These are phyloP conservation scores for Capronia epimyces DNA, from an alignment of 2,329 filamentous ascomycete species.

Conservation along the genomic window DNA sequence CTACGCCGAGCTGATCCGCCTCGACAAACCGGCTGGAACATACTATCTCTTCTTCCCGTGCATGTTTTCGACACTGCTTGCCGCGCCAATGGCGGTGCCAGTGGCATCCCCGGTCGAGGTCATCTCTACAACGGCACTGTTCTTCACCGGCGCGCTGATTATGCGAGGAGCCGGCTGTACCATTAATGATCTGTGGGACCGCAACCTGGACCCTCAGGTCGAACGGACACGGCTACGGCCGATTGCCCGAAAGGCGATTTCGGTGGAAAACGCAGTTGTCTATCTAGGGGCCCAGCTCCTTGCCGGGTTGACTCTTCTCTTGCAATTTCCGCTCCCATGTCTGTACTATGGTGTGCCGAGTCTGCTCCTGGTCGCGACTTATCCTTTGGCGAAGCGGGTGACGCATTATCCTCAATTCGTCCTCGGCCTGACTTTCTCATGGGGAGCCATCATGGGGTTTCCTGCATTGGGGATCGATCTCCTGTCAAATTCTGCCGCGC, in stretches of 20 bases:
- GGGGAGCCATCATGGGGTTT: slow-evolving; percentile 47
- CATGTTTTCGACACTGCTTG: slow-evolving; percentile 44
- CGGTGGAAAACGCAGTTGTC: slow-evolving; percentile 40
- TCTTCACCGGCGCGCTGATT: slow-evolving; percentile 44
- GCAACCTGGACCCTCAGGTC: slow-evolving; percentile 50
- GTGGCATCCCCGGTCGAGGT: slow-evolving; percentile 34
- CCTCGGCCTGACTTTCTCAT: slow-evolving; percentile 49
- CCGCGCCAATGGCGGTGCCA: slow-evolving; percentile 37
- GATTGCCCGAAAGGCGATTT: slow-evolving; percentile 49
- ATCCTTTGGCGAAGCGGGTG: slow-evolving; percentile 50
- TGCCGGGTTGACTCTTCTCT: slow-evolving; percentile 39
- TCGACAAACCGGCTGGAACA: slow-evolving; percentile 49
- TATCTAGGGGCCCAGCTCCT: slow-evolving; percentile 43
- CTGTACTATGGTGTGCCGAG: slow-evolving; percentile 43
- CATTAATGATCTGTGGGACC: slow-evolving; percentile 54
- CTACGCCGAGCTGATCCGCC: slow-evolving; percentile 50
- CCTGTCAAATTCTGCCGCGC: slow-evolving; percentile 35
- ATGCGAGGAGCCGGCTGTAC: slow-evolving; percentile 50
- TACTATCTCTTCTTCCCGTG: slow-evolving; percentile 52
- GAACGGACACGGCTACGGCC: slow-evolving; percentile 49
- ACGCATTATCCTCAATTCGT: slow-evolving; percentile 51
- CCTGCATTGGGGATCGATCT: slow-evolving; percentile 44
- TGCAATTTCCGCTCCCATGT: slow-evolving; percentile 40
- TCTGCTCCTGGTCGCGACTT: slow-evolving; percentile 42
- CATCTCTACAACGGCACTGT: slow-evolving; percentile 37